Percentiles rank a stretch among this genome's conserved stretches.
Conservation (phyloP, 345 rosid genomes). For the Gynandropsis gynandra region DNA sequence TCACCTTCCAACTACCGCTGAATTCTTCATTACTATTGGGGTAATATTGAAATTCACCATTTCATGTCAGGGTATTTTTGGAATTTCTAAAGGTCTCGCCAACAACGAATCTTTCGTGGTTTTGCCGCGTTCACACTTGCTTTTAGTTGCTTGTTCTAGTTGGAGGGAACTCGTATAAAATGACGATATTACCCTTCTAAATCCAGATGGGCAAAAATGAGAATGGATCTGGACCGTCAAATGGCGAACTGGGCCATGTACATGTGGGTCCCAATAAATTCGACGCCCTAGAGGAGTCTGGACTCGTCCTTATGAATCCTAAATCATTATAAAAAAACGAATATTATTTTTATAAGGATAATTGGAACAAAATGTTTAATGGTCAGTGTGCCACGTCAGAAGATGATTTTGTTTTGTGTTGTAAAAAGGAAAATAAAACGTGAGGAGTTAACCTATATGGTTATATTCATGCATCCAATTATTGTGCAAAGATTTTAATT, state of each 20-base stretch:
- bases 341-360: too few relatives aligned
- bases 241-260: neutral
- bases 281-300: slow-evolving; percentile 26
- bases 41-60: neutral
- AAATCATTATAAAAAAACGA: too few relatives aligned
- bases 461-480: slow-evolving; percentile 3
- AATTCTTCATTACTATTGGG: slow-evolving; percentile 17
- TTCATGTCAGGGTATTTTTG: slow-evolving; percentile 15
- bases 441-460: slow-evolving; percentile 11
- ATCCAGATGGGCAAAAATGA: neutral
- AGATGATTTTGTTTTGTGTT: neutral
- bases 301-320: slow-evolving; percentile 6
- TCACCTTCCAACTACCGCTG: slow-evolving; percentile 5
- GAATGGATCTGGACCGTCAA: slow-evolving; percentile 17
- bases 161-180: neutral
- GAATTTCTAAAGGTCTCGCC: neutral
- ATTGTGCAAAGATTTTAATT: slow-evolving; percentile 3
- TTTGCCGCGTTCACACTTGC: slow-evolving; percentile 19
- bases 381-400: slow-evolving; percentile 12
- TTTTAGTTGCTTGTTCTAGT: slow-evolving; percentile 16
- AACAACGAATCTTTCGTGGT: slow-evolving; percentile 14
- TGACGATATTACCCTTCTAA: slow-evolving; percentile 15
- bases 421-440: slow-evolving; percentile 12
- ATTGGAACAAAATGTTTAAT: too few relatives aligned
- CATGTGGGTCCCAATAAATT: neutral